Base-by-base conservation (phyloP, 2,329 filamentous ascomycete genomes). In the Dactylonectria estremocensis region DNA sequence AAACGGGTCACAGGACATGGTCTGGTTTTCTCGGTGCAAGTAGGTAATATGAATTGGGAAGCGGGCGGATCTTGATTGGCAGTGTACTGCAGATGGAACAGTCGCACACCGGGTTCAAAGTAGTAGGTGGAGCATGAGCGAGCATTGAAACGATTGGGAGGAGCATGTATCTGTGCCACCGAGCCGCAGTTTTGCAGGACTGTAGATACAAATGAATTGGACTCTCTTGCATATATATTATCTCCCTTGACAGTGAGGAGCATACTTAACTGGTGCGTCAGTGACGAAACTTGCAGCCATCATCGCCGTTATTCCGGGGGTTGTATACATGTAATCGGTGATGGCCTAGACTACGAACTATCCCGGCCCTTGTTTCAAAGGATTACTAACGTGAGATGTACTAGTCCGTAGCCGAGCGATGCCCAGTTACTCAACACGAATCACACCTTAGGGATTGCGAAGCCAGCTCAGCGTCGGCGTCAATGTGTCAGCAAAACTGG, bases 101-200 rank as follows among this genome's bases (percentile, higher is more conserved):
- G 24, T 50, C 49, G 16, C 33, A 54, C 22, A 40, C 50, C 48
- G 20, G 40, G 61, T 37, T 52, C 40, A 18, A n/a, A 14, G 31
- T 65, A 45, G 43, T 22, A 40, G 48, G 31, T 49, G 64, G 64
- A 66, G 64, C 61, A 61, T 48, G 45, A 57, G 64, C 50, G 50
- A 66, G 64, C 58, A 66, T 58, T 61, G 58, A 64, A 64, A 49
- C 58, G 61, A 35, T 53, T 53, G 28, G 64, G 58, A 62, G 64
- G 28, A 52, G 28, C 58, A 66, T 66, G 58, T 62, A 66, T 58
- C 58, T 53, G 53, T 40, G 46, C 16, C 37, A 40, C 57, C 46
- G 24, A 45, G 52, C 52, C n/a, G 37, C 33, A 45, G 45, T 28
- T 28, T 57, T 57, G 53, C 9, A 60, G 31, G 50, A 22, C n/a